Evolutionary conservation across 345 rosid genomes (phyloP).

Genomic region (Salix brachista): DNA sequence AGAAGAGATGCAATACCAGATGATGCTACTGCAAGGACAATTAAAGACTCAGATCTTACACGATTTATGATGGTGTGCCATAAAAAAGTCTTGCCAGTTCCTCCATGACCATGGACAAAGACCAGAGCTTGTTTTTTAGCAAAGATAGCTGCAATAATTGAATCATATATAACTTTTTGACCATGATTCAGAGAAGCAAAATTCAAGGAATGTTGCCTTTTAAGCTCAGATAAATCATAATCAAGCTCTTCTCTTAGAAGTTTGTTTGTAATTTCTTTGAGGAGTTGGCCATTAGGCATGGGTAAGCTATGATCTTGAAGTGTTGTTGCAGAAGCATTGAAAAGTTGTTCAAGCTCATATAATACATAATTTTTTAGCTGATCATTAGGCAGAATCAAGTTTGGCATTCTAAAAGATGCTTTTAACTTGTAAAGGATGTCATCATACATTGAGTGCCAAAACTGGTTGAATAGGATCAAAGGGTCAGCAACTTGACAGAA

Average conservation of each 20-base stretch:
- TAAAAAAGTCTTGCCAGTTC: slow-evolving; percentile 9
- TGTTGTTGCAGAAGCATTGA: background rate
- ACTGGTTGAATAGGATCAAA: too few species aligned
- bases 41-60: background rate
- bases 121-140: background rate
- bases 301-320: background rate
- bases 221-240: background rate
- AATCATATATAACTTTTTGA: background rate
- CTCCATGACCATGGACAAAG: slow-evolving; percentile 6
- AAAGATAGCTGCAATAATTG: background rate
- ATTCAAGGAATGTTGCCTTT: background rate
- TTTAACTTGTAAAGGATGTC: background rate
- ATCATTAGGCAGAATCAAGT: background rate
- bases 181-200: background rate
- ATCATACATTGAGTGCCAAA: background rate
- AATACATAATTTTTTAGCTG: background rate
- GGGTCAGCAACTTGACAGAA: background rate
- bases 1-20: background rate
- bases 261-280: background rate
- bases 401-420: background rate
- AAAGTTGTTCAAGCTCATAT: background rate
- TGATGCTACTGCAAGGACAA: background rate
- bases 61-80: background rate
- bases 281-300: background rate
- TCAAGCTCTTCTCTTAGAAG: background rate